These are phyloP conservation scores for Aquilaria malaccensis DNA, from an alignment of 345 rosid species.

Conservation along the genomic window DNA sequence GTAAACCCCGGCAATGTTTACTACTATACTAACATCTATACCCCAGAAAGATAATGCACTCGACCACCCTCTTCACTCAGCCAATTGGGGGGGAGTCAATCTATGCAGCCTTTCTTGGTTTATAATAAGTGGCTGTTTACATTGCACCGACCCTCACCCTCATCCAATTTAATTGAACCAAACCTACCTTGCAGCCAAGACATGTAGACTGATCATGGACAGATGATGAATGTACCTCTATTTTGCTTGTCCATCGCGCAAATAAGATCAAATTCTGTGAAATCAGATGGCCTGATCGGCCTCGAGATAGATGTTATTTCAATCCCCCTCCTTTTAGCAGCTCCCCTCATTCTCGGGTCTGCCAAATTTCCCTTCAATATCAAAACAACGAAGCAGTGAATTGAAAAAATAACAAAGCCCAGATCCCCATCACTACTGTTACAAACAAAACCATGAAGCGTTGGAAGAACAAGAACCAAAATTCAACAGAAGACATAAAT, in stretches of 20 bases:
- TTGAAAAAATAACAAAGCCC: neutral
- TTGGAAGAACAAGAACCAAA: neutral
- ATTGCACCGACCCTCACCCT: no score
- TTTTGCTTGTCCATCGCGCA: conserved; percentile 92
- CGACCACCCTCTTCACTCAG: no score
- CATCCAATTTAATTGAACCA: no score
- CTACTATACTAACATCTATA: neutral
- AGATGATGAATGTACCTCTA: conserved; percentile 32
- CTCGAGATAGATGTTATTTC: conserved; percentile 90
- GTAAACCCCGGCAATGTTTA: neutral
- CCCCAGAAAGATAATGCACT: no score
- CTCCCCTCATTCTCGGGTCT: conserved; percentile 89
- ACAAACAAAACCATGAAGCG: neutral
- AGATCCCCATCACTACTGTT: neutral
- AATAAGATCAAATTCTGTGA: conserved; percentile 73
- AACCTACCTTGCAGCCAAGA: no score
- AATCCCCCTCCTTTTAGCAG: conserved; percentile 73
- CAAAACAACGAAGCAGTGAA: no score
- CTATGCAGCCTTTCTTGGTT: no score
- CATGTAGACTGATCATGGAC: neutral
- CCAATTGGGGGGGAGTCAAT: neutral
- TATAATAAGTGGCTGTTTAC: no score
- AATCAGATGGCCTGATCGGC: conserved; percentile 82
- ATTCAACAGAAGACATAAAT: neutral
- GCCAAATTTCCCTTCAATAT: conserved; percentile 63